A percentile compares a stretch with the other conserved stretches of the same genome.
Conservation (phyloP, 176 grass and related monocot species). For the Oryza meyeriana region DNA sequence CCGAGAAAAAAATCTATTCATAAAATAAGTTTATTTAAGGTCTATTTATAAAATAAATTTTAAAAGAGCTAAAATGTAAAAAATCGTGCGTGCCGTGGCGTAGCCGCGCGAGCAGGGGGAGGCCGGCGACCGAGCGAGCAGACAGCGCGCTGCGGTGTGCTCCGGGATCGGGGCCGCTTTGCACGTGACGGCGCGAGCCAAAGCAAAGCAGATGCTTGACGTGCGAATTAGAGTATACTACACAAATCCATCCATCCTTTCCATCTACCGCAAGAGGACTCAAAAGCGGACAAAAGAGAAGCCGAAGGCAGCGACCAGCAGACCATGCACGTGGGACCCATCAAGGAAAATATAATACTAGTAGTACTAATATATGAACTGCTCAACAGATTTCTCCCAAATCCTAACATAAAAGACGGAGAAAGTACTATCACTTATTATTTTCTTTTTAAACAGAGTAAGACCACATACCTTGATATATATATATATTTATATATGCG, state of each 20-base stretch:
- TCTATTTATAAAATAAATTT: too few species aligned
- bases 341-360: neutral
- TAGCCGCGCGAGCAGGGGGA: neutral
- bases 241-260: neutral
- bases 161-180: constrained; percentile 41
- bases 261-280: neutral
- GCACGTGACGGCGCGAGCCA: constrained; percentile 42
- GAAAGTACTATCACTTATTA: too few species aligned
- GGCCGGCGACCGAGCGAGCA: neutral
- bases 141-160: constrained; percentile 9
- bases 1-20: too few species aligned
- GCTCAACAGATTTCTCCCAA: too few species aligned
- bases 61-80: too few species aligned
- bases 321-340: constrained; percentile 21
- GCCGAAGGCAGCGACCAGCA: neutral
- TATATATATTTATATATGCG: too few species aligned
- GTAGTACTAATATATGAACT: too few species aligned
- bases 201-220: constrained; percentile 62
- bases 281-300: constrained; percentile 33
- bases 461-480: too few species aligned
- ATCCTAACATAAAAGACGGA: too few species aligned
- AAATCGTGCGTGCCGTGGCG: neutral
- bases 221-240: constrained; percentile 34
- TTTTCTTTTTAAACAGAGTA: too few species aligned
- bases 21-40: too few species aligned